Percentiles rank a stretch among this genome's conserved stretches.
These are phyloP conservation scores for Cytospora chrysosperma DNA, from an alignment of 2,329 filamentous ascomycete species.

Conservation along the genomic window DNA sequence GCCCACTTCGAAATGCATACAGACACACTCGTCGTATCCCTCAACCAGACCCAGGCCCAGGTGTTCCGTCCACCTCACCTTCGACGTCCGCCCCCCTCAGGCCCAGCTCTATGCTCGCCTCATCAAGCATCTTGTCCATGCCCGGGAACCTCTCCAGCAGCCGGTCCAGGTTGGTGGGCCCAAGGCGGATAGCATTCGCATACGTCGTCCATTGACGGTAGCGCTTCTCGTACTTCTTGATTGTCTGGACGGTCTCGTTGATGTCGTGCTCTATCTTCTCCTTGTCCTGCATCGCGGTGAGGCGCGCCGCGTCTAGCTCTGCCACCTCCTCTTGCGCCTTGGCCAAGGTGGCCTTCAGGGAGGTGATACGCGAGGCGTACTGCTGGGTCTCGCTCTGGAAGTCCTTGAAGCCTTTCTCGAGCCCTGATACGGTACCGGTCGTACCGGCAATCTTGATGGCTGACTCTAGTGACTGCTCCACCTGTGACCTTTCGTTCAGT, in stretches of 20 bases:
- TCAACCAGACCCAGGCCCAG: too few species aligned
- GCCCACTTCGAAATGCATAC: too few species aligned
- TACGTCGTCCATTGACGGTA: not conserved
- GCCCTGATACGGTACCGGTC: not conserved
- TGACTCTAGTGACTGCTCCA: not conserved
- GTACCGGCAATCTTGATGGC: not conserved
- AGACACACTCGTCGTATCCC: too few species aligned
- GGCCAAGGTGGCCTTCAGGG: not conserved
- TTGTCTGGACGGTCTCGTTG: not conserved
- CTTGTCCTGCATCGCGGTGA: not conserved
- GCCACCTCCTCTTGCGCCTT: not conserved
- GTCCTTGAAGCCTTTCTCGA: not conserved
- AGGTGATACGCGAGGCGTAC: not conserved
- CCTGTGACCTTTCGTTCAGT: not conserved
- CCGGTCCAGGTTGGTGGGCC: not conserved
- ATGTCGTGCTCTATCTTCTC: not conserved
- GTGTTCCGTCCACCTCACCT: too few species aligned
- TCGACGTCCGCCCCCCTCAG: not conserved
- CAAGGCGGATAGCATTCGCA: not conserved
- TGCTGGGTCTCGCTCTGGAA: not conserved
- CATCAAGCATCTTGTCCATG: not conserved
- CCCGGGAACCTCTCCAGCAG: not conserved
- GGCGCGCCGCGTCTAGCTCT: not conserved
- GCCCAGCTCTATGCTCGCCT: not conserved
- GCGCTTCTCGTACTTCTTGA: not conserved